Conservation (phyloP, 371 early-diverging fungal species). For the Mucor indicus region DNA sequence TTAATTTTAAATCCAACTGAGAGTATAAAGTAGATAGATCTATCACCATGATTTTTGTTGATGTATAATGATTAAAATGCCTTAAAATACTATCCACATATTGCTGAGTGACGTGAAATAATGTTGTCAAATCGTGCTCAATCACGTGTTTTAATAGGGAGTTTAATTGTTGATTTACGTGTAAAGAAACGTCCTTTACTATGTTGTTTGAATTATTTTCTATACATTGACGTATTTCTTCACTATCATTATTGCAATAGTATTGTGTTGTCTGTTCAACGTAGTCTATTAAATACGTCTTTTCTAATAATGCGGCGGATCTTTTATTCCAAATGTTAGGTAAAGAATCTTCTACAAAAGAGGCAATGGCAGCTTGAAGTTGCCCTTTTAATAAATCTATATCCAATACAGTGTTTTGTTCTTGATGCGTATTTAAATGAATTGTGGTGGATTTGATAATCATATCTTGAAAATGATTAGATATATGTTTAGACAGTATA, state of each 20-base stretch:
- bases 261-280: constrained; percentile 9
- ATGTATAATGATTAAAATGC: constrained; percentile 11
- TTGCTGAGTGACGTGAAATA: constrained; percentile 9
- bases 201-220: constrained; percentile 4
- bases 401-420: constrained; percentile 19
- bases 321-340: constrained; percentile 33
- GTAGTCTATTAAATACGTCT: too few species aligned
- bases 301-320: constrained; percentile 16
- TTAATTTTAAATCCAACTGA: too few species aligned
- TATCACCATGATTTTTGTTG: background rate
- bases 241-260: background rate
- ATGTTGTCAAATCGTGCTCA: constrained; percentile 17
- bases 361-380: constrained; percentile 36
- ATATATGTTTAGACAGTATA: constrained; percentile 25
- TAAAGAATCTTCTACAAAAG: constrained; percentile 36
- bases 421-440: background rate
- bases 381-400: constrained; percentile 34
- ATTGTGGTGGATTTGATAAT: constrained; percentile 20
- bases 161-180: too few species aligned
- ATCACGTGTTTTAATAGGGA: too few species aligned
- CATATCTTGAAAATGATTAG: constrained; percentile 28
- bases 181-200: too few species aligned
- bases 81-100: constrained; percentile 19
- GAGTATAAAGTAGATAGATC: too few species aligned
- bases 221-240: constrained; percentile 6